phyloP scores from a whole-genome alignment of 2,329 filamentous ascomycete species.

The Pseudogymnoascus sp. region DNA sequence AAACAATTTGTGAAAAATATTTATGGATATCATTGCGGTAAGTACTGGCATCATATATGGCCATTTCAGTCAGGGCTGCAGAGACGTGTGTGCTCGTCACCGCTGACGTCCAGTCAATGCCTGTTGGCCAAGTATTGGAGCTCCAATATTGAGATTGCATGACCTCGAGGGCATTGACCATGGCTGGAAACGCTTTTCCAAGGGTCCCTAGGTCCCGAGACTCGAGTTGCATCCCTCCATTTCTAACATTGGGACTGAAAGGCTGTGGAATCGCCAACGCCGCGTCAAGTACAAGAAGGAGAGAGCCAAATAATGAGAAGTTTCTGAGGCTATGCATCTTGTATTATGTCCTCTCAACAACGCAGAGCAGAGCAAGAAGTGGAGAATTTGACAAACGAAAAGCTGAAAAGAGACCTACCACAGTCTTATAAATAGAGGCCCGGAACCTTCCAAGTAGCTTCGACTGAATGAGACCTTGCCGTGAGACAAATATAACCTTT shows the following conservation, averaged over 20 bases:
- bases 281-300: not conserved
- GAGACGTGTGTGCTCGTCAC: constrained; percentile 74
- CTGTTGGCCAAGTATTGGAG: constrained; percentile 71
- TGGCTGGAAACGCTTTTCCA: constrained; percentile 18
- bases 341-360: not conserved
- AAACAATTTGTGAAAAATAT: constrained; percentile 67
- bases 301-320: not conserved
- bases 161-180: constrained; percentile 55
- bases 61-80: constrained; percentile 45
- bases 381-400: not conserved
- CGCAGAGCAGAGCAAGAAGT: not conserved
- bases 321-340: not conserved
- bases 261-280: not conserved
- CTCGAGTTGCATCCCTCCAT: not conserved
- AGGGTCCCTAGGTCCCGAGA: constrained; percentile 15
- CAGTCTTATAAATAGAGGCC: not conserved
- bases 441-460: not conserved
- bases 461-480: not conserved
- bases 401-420: not conserved
- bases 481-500: constrained; percentile 1
- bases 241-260: not conserved
- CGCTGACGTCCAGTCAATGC: constrained; percentile 91
- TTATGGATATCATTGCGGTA: constrained; percentile 72
- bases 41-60: constrained; percentile 15
- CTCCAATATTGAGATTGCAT: constrained; percentile 75